Base-by-base conservation (phyloP, 768 basidiomycete genomes). In the Lanmaoa rubissima region DNA sequence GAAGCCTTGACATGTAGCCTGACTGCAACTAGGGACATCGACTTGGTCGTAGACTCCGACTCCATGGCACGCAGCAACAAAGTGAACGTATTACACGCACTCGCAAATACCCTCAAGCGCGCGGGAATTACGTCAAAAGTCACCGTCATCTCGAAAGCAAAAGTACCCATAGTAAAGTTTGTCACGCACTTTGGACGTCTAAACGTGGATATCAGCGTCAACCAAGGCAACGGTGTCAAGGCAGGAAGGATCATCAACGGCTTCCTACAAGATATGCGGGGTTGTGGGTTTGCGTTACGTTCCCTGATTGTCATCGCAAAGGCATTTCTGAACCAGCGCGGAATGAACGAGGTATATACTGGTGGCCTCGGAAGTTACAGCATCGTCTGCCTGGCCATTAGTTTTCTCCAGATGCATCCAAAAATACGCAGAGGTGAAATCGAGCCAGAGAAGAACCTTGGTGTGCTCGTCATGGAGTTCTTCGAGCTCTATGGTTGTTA, bases 291-390 rank as follows among this genome's bases (percentile, higher is more conserved):
- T 21, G 93, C 92, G 0, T 75, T 94, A n/a, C 83, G 88, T 35
- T 83, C 82, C 54, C 84, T 99, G 39, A 86, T 98, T 38, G 74
- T 98, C 69, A 84, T 96, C 58, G 87, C 90, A 60, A 99, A 98
- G 74, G 82, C 89, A 3, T 98, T 97, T 72, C 79, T 98, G 52
- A 82, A 79, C 61, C 93, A 97, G 69, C 79, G 95, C 40, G 83
- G 84, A 31, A 91, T 98, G 93, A 98, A 99, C 70, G 97, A 98
- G 72, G 96, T 98, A n/a, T 98, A 88, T 70, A 90, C 88, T 0
- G 96, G 97, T 9, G 97, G 97, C 2, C 72, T 99, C 36, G 95
- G 96, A 21, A 93, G 91, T 67, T 98, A 98, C 69, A 87, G 89
- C 62, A 92, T 97, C 56, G 93, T 98, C 53, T 97, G 92, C 70